These are phyloP conservation scores for Metschnikowia chrysomelidarum DNA, from an alignment of 805 yeast genomes.

Conservation along the genomic window DNA sequence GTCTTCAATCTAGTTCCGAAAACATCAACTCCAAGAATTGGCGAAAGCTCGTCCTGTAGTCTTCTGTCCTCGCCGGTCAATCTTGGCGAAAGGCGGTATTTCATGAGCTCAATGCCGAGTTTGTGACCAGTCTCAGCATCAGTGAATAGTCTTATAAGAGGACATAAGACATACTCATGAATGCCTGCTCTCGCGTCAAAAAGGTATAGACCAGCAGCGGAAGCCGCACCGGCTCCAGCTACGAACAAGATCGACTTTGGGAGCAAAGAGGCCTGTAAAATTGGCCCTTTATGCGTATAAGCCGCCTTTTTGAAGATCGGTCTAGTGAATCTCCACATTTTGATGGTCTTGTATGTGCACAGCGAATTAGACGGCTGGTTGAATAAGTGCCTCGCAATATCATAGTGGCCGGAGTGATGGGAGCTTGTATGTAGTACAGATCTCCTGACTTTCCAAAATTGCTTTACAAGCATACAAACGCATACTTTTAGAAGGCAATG, in stretches of 20 bases:
- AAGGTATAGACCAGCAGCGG: slow-evolving; percentile 48
- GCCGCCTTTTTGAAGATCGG: slow-evolving; percentile 4
- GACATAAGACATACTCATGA: slow-evolving; percentile 80
- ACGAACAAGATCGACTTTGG: slow-evolving; percentile 21
- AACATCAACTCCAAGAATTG: slow-evolving; percentile 53
- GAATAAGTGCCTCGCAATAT: no score
- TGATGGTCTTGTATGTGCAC: background rate
- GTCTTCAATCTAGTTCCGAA: slow-evolving; percentile 66
- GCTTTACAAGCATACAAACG: no score
- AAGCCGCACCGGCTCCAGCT: slow-evolving; percentile 25
- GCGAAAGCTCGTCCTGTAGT: slow-evolving; percentile 27
- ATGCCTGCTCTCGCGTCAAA: slow-evolving; percentile 79
- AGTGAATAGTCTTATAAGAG: slow-evolving; percentile 62
- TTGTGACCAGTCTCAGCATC: slow-evolving; percentile 88
- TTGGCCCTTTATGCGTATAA: background rate
- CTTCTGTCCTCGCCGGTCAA: slow-evolving; percentile 54
- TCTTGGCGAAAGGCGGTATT: slow-evolving; percentile 65
- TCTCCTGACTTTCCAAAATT: no score
- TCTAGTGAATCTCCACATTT: slow-evolving; percentile 7
- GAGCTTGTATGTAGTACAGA: no score
- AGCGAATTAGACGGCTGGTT: no score
- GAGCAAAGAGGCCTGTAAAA: slow-evolving; percentile 16
- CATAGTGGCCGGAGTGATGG: no score
- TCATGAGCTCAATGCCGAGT: slow-evolving; percentile 68
- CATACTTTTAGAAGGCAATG: no score